These are phyloP conservation scores for Rhododendron mucronatum DNA, from an alignment of 148 eudicot genomes.

Conservation along the genomic window DNA sequence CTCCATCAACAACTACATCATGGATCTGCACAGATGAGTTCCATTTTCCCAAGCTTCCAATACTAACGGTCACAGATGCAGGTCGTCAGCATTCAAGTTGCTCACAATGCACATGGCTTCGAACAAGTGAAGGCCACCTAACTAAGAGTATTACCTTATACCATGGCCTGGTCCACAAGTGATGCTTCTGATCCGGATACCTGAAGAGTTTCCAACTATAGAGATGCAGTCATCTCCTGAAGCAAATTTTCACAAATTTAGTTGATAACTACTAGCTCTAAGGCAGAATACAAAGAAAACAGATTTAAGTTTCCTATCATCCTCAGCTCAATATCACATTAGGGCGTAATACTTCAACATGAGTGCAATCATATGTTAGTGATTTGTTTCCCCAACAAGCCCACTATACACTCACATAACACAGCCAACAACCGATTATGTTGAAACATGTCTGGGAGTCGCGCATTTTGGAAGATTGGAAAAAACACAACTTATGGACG, in stretches of 20 bases:
- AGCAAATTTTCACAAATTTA: slow-evolving; percentile 11
- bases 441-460: background rate
- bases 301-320: background rate
- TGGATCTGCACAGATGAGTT: slow-evolving; percentile 47
- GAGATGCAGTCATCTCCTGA: slow-evolving; percentile 97
- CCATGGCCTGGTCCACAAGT: slow-evolving; percentile 93
- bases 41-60: slow-evolving; percentile 85
- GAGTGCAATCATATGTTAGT: background rate
- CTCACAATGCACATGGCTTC: background rate
- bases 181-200: slow-evolving; percentile 39
- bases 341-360: background rate
- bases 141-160: slow-evolving; percentile 55
- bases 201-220: slow-evolving; percentile 73
- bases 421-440: background rate
- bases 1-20: slow-evolving; percentile 56
- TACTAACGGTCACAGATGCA: slow-evolving; percentile 30
- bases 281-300: background rate
- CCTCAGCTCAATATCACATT: background rate
- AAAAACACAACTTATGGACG: background rate
- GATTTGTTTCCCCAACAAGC: background rate
- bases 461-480: background rate
- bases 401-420: background rate
- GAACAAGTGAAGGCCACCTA: background rate
- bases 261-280: background rate
- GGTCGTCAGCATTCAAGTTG: background rate